Conservation (phyloP, 2,329 filamentous ascomycete genomes). For the Claviceps pazoutovae region DNA sequence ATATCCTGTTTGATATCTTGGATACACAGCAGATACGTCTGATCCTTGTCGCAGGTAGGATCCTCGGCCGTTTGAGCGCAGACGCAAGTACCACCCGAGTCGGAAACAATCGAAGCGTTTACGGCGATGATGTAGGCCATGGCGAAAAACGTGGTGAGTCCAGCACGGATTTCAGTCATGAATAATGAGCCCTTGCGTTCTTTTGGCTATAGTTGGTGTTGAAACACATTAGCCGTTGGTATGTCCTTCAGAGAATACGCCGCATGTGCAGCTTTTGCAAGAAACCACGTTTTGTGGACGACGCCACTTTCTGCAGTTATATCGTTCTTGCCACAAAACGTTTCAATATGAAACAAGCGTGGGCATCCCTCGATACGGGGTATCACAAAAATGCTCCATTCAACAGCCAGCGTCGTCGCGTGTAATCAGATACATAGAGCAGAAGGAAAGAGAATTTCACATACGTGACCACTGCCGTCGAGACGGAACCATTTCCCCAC, state of each 20-base stretch:
- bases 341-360: neutral
- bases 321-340: neutral
- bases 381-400: neutral
- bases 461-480: constrained; percentile 70
- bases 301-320: neutral
- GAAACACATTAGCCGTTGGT: neutral
- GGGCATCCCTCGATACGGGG: neutral
- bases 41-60: constrained; percentile 36
- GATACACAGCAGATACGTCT: constrained; percentile 50
- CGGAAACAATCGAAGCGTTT: constrained; percentile 40
- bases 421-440: neutral
- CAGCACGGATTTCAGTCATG: constrained; percentile 72
- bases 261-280: neutral
- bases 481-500: constrained; percentile 66
- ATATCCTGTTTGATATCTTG: constrained; percentile 58
- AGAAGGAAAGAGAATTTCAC: constrained; percentile 18
- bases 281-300: neutral
- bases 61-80: constrained; percentile 42
- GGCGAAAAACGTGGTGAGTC: constrained; percentile 65
- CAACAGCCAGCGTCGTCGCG: neutral
- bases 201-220: constrained; percentile 33
- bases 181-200: constrained; percentile 65
- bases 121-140: constrained; percentile 42
- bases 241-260: neutral
- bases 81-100: constrained; percentile 62